These are phyloP conservation scores for Chrysoporthe cubensis DNA, from an alignment of 2,329 filamentous ascomycete genomes.

Conservation along the genomic window DNA sequence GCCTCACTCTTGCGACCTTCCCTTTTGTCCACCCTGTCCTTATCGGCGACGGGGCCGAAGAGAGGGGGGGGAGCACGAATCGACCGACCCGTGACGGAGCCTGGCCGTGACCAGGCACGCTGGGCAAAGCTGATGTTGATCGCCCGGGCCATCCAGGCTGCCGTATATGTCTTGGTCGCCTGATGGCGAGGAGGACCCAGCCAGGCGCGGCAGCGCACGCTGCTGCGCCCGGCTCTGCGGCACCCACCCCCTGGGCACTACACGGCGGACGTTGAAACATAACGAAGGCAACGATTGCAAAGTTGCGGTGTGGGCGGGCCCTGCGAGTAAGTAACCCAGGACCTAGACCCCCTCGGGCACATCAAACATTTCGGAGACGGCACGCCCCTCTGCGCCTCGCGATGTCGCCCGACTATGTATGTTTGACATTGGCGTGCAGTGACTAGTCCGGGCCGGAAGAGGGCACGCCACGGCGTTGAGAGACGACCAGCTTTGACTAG, in stretches of 20 bases:
- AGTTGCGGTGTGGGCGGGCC: constrained; percentile 7
- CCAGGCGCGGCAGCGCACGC: not conserved
- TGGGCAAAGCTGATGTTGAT: not conserved
- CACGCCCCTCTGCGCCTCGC: not conserved
- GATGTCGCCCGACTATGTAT: not conserved
- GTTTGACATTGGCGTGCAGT: not conserved
- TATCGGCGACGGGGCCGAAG: not conserved
- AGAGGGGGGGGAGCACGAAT: not conserved
- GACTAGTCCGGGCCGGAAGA: too few relatives aligned
- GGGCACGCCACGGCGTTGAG: too few relatives aligned
- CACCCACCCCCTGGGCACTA: not conserved
- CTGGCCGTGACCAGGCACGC: not conserved
- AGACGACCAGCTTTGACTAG: too few relatives aligned
- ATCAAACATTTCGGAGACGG: constrained; percentile 9
- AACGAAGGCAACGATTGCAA: not conserved
- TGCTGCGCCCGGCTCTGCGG: not conserved
- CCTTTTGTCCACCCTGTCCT: constrained; percentile 6
- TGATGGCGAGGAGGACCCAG: not conserved
- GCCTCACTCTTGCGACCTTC: constrained; percentile 8
- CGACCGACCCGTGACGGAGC: constrained; percentile 7
- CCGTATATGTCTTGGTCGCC: constrained; percentile 4
- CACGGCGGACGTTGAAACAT: not conserved
- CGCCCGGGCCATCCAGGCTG: not conserved
- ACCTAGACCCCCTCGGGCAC: not conserved
- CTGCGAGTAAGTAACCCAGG: not conserved